Base-by-base conservation (phyloP, 306 rosid genomes). In the Dryas alaskensis region DNA sequence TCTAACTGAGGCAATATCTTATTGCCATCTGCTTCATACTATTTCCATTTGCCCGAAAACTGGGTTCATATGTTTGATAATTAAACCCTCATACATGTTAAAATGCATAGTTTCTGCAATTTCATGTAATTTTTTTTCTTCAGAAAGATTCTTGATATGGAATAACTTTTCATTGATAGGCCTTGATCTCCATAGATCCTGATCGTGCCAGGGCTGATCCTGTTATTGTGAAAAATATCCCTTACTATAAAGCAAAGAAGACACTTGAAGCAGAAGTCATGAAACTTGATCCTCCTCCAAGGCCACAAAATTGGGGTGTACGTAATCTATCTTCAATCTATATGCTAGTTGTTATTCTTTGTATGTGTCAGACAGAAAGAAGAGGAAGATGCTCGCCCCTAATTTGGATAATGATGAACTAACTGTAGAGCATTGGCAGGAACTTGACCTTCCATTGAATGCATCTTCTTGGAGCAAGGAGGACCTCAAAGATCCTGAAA, bases 301-400 rank as follows among this genome's bases (percentile, higher is more conserved):
- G 98, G 72, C 98, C 98, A 8, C 68, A 86, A 61, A 87, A 79
- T 83, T 94, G 97, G 98, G 97, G 98, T 71, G 97, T 94, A 77
- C 7, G 99, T 84, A 78, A 76, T 76, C 66, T 78, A 61, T 55
- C 7, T 53, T 49, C 40, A 55, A 65, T 45, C 58, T 11, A 16
- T 67, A 9, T 10, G 4, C 10, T 44, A 10, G 45, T 12, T 14
- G 13, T 60, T 48, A 8, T 37, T 45, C 13, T 73, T 46, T 44
- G 47, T 19, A 1, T 68, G 67, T 46, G 50, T 76, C 37, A 65
- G 44, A n/a, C 50, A 57, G 67, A 59, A 57, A 74, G 57, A 67
- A 47, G 61, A 42, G 25, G 49, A 60, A 51, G 59, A 61, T n/a
- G 71, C 8, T 12, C 52, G 3, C 4, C 6, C 11, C 4, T 51